These are phyloP conservation scores for Hanseniaspora clermontiae DNA, from an alignment of 805 yeast genomes.

Conservation along the genomic window DNA sequence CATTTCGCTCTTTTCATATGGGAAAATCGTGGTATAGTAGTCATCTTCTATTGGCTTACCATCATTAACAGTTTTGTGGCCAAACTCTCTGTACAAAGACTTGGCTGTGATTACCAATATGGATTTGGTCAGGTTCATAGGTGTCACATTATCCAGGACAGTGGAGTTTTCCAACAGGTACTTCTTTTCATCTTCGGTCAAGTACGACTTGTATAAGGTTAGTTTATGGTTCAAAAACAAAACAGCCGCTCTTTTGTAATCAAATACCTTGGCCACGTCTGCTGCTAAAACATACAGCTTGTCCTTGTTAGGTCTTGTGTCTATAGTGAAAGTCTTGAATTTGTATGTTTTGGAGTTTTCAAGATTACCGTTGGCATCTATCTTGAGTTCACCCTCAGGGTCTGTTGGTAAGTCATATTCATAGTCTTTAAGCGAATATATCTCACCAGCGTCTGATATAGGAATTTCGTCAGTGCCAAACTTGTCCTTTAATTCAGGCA, in stretches of 20 bases:
- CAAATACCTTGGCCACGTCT: slow-evolving; percentile 91
- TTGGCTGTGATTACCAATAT: slow-evolving; percentile 79
- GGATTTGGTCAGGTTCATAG: slow-evolving; percentile 37
- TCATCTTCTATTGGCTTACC: slow-evolving; percentile 80
- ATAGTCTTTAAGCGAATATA: slow-evolving; percentile 52
- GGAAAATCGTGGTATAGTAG: slow-evolving; percentile 44
- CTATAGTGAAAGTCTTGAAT: slow-evolving; percentile 48
- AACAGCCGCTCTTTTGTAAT: slow-evolving; percentile 82
- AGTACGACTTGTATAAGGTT: slow-evolving; percentile 56
- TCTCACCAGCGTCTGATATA: slow-evolving; percentile 57
- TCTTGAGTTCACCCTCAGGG: slow-evolving; percentile 62
- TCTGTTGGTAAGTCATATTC: slow-evolving; percentile 71
- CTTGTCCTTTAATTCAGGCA: slow-evolving; percentile 7
- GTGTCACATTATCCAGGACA: not conserved
- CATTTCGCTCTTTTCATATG: slow-evolving; percentile 23
- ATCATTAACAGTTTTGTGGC: slow-evolving; percentile 65
- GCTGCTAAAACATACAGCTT: slow-evolving; percentile 80
- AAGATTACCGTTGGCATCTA: slow-evolving; percentile 54
- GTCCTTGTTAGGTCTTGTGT: slow-evolving; percentile 37
- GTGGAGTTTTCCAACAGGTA: slow-evolving; percentile 44
- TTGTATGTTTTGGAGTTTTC: slow-evolving; percentile 62
- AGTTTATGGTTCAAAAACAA: slow-evolving; percentile 71
- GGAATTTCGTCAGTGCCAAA: slow-evolving; percentile 21
- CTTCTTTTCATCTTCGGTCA: slow-evolving; percentile 66
- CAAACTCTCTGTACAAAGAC: slow-evolving; percentile 81